Base-by-base conservation (phyloP, 2,329 filamentous ascomycete species). In the Apiospora hydei region DNA sequence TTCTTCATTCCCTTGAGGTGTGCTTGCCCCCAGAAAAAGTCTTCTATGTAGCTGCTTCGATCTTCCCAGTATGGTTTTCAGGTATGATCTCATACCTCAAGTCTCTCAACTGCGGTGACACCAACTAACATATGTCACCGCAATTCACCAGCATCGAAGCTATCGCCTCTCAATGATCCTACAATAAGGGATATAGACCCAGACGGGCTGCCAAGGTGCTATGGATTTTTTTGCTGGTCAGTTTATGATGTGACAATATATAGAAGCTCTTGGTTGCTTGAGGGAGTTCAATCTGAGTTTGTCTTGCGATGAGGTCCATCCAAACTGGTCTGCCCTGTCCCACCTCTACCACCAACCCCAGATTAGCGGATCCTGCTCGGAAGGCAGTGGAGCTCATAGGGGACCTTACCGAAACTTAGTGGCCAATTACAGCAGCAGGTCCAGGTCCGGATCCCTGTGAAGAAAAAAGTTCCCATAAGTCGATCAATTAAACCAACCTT, bases 381-480 rank as follows among this genome's bases (percentile, higher is more conserved):
- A 24, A n/a, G 34, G 57, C 57, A 64, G 57, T 64, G 57, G 57
- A 64, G 57, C 57, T 64, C 57, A 64, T 64, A 64, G 57, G 57
- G 57, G 57, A 64, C 57, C 57, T 64, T 64, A 34, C 57, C 21
- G 34, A n/a, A 64, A 18, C 30, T 41, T 64, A 41, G 30, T 64
- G 34, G 18, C 57, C 57, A 64, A 64, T 64, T 64, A 41, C 57
- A 64, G 57, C 4, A 41, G 34, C 34, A 21, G 57, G 57, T 18
- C 24, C 18, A 64, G 18, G 21, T 34, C 34, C 30, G 34, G 34
- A 64, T 18, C 57, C 57, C 57, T 64, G 57, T 24, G 57, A 64
- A 64, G 57, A 64, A 64, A 41, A 64, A 64, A 64, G 34, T 38
- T n/a, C 18, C 21, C 41, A n/a, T 24, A 64, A 24, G 57, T 64